Conservation (phyloP, 495 filamentous ascomycete species). For the Penicillium odoratum region DNA sequence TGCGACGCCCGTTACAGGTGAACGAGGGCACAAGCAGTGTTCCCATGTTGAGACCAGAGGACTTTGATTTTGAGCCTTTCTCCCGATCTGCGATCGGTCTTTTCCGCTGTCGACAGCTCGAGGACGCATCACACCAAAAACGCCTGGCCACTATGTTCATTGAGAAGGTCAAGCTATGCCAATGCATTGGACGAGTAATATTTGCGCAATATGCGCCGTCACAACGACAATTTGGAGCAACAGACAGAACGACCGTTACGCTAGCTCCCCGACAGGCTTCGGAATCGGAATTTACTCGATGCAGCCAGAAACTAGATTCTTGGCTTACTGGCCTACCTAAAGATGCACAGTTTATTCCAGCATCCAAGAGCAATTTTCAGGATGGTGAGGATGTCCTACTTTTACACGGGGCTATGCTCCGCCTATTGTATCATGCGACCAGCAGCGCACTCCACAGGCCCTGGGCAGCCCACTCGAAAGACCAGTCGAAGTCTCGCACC, state of each 20-base stretch:
- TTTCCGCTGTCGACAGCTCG: conserved; percentile 41
- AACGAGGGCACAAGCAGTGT: conserved; percentile 85
- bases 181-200: conserved; percentile 77
- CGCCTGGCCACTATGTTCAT: conserved; percentile 82
- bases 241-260: conserved; percentile 76
- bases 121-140: conserved; percentile 55
- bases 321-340: conserved; percentile 70
- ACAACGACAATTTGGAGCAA: conserved; percentile 64
- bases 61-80: conserved; percentile 72
- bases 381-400: conserved; percentile 58
- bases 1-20: conserved; percentile 80
- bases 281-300: conserved; percentile 62
- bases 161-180: conserved; percentile 79
- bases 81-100: conserved; percentile 45
- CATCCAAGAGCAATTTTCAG: conserved; percentile 32
- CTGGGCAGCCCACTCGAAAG: conserved; percentile 60
- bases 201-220: conserved; percentile 73
- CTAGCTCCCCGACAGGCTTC: conserved; percentile 76
- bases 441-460: conserved; percentile 82
- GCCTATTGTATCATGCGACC: conserved; percentile 86
- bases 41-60: conserved; percentile 72
- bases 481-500: conserved; percentile 40
- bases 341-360: conserved; percentile 46
- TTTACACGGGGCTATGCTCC: conserved; percentile 72
- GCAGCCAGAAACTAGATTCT: conserved; percentile 66